These are phyloP conservation scores for Phytophthora brassicae DNA, from an alignment of 352 stramenopile species.

Conservation along the genomic window DNA sequence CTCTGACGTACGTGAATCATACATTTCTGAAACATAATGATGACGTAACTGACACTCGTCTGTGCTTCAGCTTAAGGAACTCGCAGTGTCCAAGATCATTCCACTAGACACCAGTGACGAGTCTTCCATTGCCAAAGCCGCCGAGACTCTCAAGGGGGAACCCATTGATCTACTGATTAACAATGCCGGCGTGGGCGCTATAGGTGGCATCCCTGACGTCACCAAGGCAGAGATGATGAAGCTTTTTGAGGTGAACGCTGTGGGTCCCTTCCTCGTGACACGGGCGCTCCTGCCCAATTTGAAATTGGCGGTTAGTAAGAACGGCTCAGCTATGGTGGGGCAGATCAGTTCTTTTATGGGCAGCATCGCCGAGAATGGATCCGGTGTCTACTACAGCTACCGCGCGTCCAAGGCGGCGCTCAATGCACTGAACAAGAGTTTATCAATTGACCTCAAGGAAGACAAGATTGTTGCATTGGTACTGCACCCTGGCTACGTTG, in stretches of 20 bases:
- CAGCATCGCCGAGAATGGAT: conserved; percentile 43
- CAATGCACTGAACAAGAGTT: conserved; percentile 65
- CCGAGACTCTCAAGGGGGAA: conserved; percentile 40
- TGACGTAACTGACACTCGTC: too few relatives aligned
- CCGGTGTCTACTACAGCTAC: conserved; percentile 56
- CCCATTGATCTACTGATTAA: conserved; percentile 66
- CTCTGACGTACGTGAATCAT: conserved; percentile 35
- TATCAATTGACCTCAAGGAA: conserved; percentile 49
- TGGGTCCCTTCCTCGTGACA: conserved; percentile 63
- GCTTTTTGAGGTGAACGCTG: conserved; percentile 63
- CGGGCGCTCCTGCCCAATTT: conserved; percentile 49
- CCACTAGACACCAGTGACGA: conserved; percentile 35
- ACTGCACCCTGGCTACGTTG: conserved; percentile 59
- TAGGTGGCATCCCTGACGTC: conserved; percentile 33
- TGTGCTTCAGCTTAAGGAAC: conserved; percentile 36
- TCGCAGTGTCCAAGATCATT: conserved; percentile 31
- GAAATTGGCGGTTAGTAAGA: conserved; percentile 33
- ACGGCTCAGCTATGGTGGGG: conserved; percentile 37
- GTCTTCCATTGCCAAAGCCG: conserved; percentile 39
- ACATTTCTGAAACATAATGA: too few relatives aligned
- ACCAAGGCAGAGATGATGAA: conserved; percentile 53
- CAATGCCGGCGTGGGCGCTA: conserved; percentile 55
- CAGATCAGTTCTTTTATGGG: conserved; percentile 55
- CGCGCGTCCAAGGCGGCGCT: conserved; percentile 68
- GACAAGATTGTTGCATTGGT: conserved; percentile 47